Evolutionary conservation across 805 yeast genomes (phyloP).

Genomic region (Pichia kluyveri): DNA sequence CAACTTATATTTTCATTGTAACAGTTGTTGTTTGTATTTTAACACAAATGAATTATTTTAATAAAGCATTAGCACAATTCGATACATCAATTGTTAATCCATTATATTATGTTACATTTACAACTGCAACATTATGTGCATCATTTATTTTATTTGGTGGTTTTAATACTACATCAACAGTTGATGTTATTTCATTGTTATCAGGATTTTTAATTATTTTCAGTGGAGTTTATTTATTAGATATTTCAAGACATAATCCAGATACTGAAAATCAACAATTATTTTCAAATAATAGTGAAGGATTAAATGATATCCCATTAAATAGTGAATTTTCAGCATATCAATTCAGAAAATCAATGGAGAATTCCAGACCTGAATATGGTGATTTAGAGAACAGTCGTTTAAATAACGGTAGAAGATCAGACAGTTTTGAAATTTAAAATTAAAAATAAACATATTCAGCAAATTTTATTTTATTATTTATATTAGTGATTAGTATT

Average conservation of each 20-base stretch:
- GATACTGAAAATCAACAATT: conserved; percentile 34
- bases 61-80: conserved; percentile 87
- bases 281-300: conserved; percentile 40
- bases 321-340: conserved; percentile 72
- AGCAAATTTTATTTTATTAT: too few relatives aligned
- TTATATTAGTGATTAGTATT: background rate
- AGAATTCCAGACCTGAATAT: conserved; percentile 29
- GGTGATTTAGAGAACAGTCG: conserved; percentile 19
- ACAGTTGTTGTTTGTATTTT: conserved; percentile 76
- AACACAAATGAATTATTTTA: conserved; percentile 90
- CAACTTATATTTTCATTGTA: conserved; percentile 71
- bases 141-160: conserved; percentile 82
- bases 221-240: conserved; percentile 76
- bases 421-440: conserved; percentile 45
- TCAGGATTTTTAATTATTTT: conserved; percentile 84
- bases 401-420: conserved; percentile 40
- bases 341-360: conserved; percentile 72
- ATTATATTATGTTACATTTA: conserved; percentile 81
- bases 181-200: conserved; percentile 70
- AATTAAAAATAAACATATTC: background rate
- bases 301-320: conserved; percentile 55
- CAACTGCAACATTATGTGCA: conserved; percentile 79
- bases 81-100: conserved; percentile 92
- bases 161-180: conserved; percentile 73
- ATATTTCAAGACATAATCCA: conserved; percentile 61